Base-by-base conservation (phyloP, 495 filamentous ascomycete genomes). In the Aspergillus bertholletiae region DNA sequence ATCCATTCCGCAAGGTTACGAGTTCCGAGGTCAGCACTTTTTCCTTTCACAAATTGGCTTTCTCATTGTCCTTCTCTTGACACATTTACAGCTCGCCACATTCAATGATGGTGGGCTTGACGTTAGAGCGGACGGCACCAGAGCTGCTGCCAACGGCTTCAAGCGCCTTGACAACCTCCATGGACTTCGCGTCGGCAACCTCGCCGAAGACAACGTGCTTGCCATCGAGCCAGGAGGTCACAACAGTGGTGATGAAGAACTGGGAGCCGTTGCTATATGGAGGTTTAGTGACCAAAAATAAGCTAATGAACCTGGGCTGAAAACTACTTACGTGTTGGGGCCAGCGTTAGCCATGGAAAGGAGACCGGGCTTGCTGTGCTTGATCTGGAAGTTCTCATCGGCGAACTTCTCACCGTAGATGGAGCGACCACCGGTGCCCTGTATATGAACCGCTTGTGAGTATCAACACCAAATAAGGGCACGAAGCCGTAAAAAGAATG, bases 191-290 rank as follows among this genome's bases (percentile, higher is more conserved):
- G 54, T 90, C 86, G 48, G 81, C 80, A 40, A 99, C 93, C 73
- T 97, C 88, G 57, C 94, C 94, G 73, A 97, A 99, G 53, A 99
- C 94, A 53, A 99, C 94, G 76, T 99, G 94, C 80, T 97, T 97
- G 61, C 86, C 85, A 68, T 97, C 90, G 50, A 99, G 84, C 79
- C 97, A 95, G 26, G 87, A 86, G 39, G 94, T 99, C 23, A 82
- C 76, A 57, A 95, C 88, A 28, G 95, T 97, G 53, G 94, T 99
- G 69, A 99, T 77, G 83, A 97, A 99, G 85, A 99, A 99, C 72
- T 97, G 95, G 55, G 87, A 92, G 63, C 95, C 94, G 71, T 97
- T 99, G 73, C 94, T 97, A 55, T 6, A 61, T 17, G 23, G 32
- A 46, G 5, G 43, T 48, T n/a, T 26, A 47, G 30, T 46, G 6